phyloP scores from a whole-genome alignment of 176 grass and related monocot species.

The Lolium perenne region DNA sequence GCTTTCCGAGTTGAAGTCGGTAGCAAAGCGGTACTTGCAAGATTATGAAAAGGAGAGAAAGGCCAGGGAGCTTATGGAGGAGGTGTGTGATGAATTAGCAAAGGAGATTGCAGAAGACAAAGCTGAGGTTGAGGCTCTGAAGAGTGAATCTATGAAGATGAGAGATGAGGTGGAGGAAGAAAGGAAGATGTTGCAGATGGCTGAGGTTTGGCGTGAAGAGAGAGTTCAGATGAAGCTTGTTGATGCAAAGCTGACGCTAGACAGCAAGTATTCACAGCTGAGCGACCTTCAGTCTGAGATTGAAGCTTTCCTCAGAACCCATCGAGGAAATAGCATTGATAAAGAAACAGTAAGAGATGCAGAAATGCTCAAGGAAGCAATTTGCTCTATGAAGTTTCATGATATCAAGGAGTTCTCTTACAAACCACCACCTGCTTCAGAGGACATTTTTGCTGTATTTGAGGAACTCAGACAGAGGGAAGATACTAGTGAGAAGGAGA shows the following conservation, averaged over 20 bases:
- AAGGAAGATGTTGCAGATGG: slow-evolving; percentile 92
- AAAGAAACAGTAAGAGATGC: slow-evolving; percentile 49
- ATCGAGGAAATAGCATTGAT: slow-evolving; percentile 39
- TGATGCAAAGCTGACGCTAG: slow-evolving; percentile 84
- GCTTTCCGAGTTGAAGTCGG: slow-evolving; percentile 60
- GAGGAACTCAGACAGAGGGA: slow-evolving; percentile 67
- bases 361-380: slow-evolving; percentile 59
- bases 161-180: slow-evolving; percentile 88
- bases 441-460: slow-evolving; percentile 65
- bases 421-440: slow-evolving; percentile 58
- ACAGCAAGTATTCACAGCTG: slow-evolving; percentile 82
- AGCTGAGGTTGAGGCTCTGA: slow-evolving; percentile 76
- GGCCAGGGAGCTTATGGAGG: slow-evolving; percentile 72
- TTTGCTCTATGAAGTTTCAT: slow-evolving; percentile 50
- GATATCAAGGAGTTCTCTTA: slow-evolving; percentile 65
- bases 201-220: slow-evolving; percentile 97
- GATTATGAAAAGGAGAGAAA: slow-evolving; percentile 84
- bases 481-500: slow-evolving; percentile 53
- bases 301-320: slow-evolving; percentile 69
- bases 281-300: slow-evolving; percentile 64
- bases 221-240: slow-evolving; percentile 96
- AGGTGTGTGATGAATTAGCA: slow-evolving; percentile 76
- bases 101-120: slow-evolving; percentile 80
- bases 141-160: slow-evolving; percentile 70
- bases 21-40: slow-evolving; percentile 53